These are phyloP conservation scores for Dichomitus squalens DNA, from an alignment of 1,284 basidiomycete genomes.

Conservation along the genomic window DNA sequence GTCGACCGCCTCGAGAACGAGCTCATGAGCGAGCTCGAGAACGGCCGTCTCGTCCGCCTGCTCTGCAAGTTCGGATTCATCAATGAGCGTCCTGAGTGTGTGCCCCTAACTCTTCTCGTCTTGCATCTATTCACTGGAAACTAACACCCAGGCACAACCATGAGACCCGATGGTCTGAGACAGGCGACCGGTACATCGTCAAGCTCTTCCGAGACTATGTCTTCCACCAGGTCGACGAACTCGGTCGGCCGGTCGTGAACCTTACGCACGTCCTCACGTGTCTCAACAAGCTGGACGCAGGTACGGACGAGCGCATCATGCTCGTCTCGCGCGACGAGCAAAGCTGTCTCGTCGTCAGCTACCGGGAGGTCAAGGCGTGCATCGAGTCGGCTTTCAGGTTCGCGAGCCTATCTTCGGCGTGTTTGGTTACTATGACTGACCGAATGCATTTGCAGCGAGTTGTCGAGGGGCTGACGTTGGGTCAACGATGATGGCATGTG, in stretches of 20 bases:
- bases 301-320: slow-evolving; percentile 94
- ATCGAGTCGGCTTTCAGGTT: slow-evolving; percentile 79
- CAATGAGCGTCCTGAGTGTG: slow-evolving; percentile 96
- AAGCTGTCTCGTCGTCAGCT: slow-evolving; percentile 94
- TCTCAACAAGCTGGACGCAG: slow-evolving; percentile 93
- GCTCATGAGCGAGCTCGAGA: slow-evolving; percentile 92
- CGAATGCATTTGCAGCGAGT: neutral
- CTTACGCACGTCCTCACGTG: slow-evolving; percentile 89
- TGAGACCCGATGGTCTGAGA: slow-evolving; percentile 96
- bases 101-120: slow-evolving; percentile 18
- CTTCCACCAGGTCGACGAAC: slow-evolving; percentile 95
- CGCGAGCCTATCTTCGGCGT: slow-evolving; percentile 22
- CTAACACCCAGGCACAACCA: slow-evolving; percentile 78
- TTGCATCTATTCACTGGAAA: neutral
- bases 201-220: slow-evolving; percentile 99
- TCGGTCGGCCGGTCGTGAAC: slow-evolving; percentile 89
- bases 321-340: slow-evolving; percentile 93
- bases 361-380: slow-evolving; percentile 89
- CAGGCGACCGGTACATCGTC: slow-evolving; percentile 96
- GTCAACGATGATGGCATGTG: neutral
- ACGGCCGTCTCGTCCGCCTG: slow-evolving; percentile 90
- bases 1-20: slow-evolving; percentile 85
- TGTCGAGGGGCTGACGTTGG: neutral
- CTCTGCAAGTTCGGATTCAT: slow-evolving; percentile 97
- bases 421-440: neutral